phyloP scores from a whole-genome alignment of 169 alveolate species.

The Cryptosporidium xiaoi region DNA sequence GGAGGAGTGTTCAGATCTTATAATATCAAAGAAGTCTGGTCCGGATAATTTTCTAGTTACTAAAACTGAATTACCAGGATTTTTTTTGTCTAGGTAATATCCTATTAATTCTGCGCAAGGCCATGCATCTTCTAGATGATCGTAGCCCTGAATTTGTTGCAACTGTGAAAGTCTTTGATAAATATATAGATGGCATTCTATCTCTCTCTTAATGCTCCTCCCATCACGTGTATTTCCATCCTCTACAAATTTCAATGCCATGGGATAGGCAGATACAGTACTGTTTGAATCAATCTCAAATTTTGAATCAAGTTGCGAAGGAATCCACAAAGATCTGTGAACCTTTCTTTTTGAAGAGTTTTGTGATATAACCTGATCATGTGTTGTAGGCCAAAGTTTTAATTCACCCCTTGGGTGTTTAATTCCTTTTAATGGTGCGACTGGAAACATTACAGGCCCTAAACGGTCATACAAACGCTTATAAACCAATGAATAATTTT shows the following conservation, averaged over 20 bases:
- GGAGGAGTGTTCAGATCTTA: slow-evolving; percentile 83
- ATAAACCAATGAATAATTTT: slow-evolving; percentile 62
- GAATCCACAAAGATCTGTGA: slow-evolving; percentile 85
- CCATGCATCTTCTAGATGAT: slow-evolving; percentile 85
- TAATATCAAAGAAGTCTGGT: slow-evolving; percentile 87
- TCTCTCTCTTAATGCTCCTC: slow-evolving; percentile 86
- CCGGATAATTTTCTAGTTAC: slow-evolving; percentile 86
- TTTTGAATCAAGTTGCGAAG: slow-evolving; percentile 25
- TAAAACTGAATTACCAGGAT: slow-evolving; percentile 84
- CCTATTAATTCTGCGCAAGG: slow-evolving; percentile 87
- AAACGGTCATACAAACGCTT: slow-evolving; percentile 83
- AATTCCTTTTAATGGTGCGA: slow-evolving; percentile 82
- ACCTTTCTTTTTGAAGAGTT: slow-evolving; percentile 86
- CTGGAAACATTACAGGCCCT: slow-evolving; percentile 84
- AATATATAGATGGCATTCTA: slow-evolving; percentile 87
- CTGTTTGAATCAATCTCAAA: slow-evolving; percentile 41
- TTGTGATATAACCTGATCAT: slow-evolving; percentile 82
- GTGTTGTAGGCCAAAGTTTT: slow-evolving; percentile 80
- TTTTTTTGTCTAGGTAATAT: slow-evolving; percentile 84
- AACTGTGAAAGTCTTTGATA: slow-evolving; percentile 81
- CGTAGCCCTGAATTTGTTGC: slow-evolving; percentile 73
- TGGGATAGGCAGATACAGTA: slow-evolving; percentile 80
- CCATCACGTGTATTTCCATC: slow-evolving; percentile 87
- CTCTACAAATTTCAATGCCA: slow-evolving; percentile 87
- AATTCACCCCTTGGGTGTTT: slow-evolving; percentile 82